Evolutionary conservation across 371 early-diverging fungal genomes (phyloP).

Genomic region (Mucor racemosus): DNA sequence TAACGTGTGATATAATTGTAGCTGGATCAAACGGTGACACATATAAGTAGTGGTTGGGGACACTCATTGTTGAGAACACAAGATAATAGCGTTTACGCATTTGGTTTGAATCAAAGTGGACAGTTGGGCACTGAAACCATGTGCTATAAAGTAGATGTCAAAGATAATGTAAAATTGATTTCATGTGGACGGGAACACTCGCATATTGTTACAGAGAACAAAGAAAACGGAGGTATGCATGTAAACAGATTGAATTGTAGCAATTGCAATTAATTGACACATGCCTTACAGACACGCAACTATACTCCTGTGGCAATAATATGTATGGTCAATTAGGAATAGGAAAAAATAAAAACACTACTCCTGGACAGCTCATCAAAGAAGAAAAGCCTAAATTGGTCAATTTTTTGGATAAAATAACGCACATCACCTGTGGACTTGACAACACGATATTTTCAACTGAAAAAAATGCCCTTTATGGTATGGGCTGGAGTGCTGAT

Average conservation of each 20-base stretch:
- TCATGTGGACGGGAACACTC: constrained; percentile 69
- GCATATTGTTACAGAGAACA: constrained; percentile 46
- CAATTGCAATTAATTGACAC: not conserved
- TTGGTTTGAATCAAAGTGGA: constrained; percentile 49
- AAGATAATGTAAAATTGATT: constrained; percentile 16
- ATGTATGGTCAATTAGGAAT: constrained; percentile 74
- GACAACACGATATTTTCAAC: constrained; percentile 75
- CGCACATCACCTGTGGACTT: constrained; percentile 71
- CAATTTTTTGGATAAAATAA: constrained; percentile 34
- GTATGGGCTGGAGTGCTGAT: constrained; percentile 86
- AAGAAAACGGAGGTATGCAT: constrained; percentile 5
- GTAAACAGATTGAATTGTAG: not conserved
- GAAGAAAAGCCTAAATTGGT: constrained; percentile 27
- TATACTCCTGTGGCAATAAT: constrained; percentile 71
- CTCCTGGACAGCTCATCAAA: constrained; percentile 36
- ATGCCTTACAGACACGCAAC: constrained; percentile 24
- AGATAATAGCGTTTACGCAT: constrained; percentile 34
- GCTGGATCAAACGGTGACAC: constrained; percentile 29
- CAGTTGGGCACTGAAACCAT: constrained; percentile 35
- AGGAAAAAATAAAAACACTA: constrained; percentile 38
- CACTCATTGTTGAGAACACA: constrained; percentile 43
- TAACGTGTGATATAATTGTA: not conserved
- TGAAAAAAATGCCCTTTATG: constrained; percentile 50
- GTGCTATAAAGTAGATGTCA: not conserved
- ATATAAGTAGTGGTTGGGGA: constrained; percentile 51